Conservation (phyloP, 192 early-diverging fungal species). For the Podochytrium sp. region DNA sequence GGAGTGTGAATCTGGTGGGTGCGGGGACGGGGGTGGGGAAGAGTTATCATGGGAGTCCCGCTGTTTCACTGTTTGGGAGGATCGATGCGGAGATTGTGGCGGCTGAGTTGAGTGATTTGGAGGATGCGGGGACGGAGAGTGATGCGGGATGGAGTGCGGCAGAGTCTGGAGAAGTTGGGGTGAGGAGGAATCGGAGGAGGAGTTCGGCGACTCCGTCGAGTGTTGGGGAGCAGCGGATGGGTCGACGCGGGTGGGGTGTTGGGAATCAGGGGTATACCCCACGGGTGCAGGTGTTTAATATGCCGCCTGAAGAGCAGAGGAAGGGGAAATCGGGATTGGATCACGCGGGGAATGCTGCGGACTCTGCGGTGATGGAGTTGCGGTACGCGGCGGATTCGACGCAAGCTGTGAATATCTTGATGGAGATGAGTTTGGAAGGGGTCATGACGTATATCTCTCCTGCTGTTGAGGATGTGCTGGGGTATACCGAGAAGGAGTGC, state of each 20-base stretch:
- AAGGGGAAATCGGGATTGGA: not conserved
- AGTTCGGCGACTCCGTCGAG: not conserved
- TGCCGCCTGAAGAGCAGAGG: not conserved
- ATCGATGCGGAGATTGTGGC: slow-evolving; percentile 22
- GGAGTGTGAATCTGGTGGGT: not conserved
- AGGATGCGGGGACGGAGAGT: slow-evolving; percentile 31
- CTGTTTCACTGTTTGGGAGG: slow-evolving; percentile 18
- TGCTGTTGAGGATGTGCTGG: slow-evolving; percentile 68
- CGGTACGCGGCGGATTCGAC: slow-evolving; percentile 62
- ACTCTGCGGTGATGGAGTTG: slow-evolving; percentile 25
- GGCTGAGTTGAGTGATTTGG: slow-evolving; percentile 28
- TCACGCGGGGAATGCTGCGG: not conserved
- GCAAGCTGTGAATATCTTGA: slow-evolving; percentile 74
- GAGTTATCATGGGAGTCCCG: not conserved
- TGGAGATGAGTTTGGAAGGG: slow-evolving; percentile 73
- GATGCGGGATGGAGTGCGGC: slow-evolving; percentile 1
- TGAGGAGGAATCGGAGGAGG: not conserved
- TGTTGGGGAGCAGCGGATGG: not conserved
- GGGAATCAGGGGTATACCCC: not conserved
- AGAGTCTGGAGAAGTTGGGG: not conserved
- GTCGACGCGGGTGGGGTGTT: not conserved
- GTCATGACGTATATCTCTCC: slow-evolving; percentile 70
- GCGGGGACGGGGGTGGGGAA: not conserved
- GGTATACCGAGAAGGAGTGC: slow-evolving; percentile 53
- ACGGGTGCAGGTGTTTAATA: slow-evolving; percentile 24